Evolutionary conservation across 805 yeast species (phyloP).

Genomic region (Wickerhamomyces mucosus): DNA sequence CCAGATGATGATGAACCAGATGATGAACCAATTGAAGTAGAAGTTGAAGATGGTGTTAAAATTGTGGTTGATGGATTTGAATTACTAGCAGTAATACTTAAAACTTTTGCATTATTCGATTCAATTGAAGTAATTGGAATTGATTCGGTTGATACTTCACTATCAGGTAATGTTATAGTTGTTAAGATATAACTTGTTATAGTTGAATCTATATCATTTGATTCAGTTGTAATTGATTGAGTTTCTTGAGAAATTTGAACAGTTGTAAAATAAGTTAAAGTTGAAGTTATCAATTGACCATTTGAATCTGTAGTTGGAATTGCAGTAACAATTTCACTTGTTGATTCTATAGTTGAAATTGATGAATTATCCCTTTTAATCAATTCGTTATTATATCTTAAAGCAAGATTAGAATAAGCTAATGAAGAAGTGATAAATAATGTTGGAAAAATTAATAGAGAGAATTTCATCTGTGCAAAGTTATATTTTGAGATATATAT

Average conservation of each 20-base stretch:
- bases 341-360: constrained; percentile 1
- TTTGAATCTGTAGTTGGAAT: constrained; percentile 15
- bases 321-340: constrained; percentile 9
- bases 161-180: constrained; percentile 4
- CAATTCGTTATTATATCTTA: constrained; percentile 15
- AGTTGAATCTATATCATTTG: constrained; percentile 2
- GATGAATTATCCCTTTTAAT: constrained; percentile 14
- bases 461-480: no score
- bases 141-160: constrained; percentile 2
- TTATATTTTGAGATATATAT: no score
- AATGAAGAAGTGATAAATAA: no score
- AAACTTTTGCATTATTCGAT: no score
- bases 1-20: no score
- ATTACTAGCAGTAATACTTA: no score
- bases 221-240: constrained; percentile 5
- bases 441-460: no score
- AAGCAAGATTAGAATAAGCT: constrained; percentile 18
- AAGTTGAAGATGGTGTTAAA: no score
- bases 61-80: no score
- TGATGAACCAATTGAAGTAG: no score
- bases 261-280: constrained; percentile 14
- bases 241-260: no score
- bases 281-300: constrained; percentile 12
- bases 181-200: constrained; percentile 3
- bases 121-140: no score